Evolutionary conservation across 179 eudicot species (phyloP).

Genomic region (Silene coronaria): DNA sequence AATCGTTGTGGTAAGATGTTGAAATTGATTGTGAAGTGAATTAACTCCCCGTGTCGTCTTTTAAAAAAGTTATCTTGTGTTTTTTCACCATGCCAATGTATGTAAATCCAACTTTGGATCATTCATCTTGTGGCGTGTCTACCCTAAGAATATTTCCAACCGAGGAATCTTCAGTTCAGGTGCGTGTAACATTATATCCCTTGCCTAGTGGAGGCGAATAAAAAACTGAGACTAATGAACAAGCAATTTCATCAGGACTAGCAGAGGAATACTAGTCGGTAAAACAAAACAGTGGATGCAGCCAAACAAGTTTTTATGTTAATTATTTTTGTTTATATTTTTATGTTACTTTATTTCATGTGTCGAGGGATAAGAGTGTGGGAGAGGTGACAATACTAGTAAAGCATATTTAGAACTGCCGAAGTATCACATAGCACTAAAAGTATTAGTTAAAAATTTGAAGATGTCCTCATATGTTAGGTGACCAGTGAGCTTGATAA

Average conservation of each 20-base stretch:
- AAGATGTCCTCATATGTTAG: neutral
- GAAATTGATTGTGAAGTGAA: neutral
- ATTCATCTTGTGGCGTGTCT: neutral
- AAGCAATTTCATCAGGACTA: neutral
- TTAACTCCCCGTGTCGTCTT: neutral
- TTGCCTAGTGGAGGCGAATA: neutral
- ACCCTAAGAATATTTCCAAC: neutral
- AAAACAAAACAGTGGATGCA: neutral
- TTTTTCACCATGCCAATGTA: neutral
- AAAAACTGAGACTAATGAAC: neutral
- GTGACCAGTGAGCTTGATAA: neutral
- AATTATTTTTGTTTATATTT: neutral
- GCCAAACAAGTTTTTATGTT: neutral
- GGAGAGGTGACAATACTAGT: neutral
- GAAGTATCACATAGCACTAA: neutral
- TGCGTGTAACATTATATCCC: neutral
- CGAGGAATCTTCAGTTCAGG: neutral
- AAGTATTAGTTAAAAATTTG: neutral
- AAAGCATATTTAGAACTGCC: neutral
- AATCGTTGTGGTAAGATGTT: conserved; percentile 71
- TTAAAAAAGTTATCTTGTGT: neutral
- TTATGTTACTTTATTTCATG: neutral
- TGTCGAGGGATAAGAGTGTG: neutral
- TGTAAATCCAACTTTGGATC: neutral
- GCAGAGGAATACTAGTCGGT: neutral